These are phyloP conservation scores for Aspergillus haitiensis DNA, from an alignment of 495 filamentous ascomycete species.

Conservation along the genomic window DNA sequence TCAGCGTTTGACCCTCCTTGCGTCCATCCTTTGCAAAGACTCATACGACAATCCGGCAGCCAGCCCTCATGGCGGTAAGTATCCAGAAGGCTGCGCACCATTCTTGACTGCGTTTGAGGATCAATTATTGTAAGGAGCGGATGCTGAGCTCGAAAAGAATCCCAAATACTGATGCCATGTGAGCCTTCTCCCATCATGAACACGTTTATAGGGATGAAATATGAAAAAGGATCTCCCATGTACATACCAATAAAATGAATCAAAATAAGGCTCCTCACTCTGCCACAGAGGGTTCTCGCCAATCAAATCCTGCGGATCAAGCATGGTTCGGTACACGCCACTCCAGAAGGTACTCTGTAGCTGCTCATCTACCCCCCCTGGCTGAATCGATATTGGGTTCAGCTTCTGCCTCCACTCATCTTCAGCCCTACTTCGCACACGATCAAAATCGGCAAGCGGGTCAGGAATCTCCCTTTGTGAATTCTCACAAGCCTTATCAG, in stretches of 20 bases:
- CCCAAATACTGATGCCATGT: constrained; percentile 47
- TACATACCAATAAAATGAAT: constrained; percentile 54
- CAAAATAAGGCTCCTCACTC: constrained; percentile 63
- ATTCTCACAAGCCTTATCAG: constrained; percentile 61
- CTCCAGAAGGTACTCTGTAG: constrained; percentile 60
- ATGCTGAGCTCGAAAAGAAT: constrained; percentile 64
- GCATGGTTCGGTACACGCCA: constrained; percentile 55
- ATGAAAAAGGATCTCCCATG: neutral
- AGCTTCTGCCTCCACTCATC: constrained; percentile 51
- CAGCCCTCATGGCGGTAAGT: constrained; percentile 68
- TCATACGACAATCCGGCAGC: constrained; percentile 64
- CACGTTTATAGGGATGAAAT: neutral
- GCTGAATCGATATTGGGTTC: constrained; percentile 47
- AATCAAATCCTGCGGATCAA: constrained; percentile 71
- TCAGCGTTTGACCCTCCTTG: constrained; percentile 77
- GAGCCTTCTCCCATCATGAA: neutral
- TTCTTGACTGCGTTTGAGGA: constrained; percentile 59
- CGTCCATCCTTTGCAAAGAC: constrained; percentile 66
- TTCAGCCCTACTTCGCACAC: constrained; percentile 44
- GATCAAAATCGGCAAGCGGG: constrained; percentile 35
- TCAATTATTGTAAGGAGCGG: constrained; percentile 66
- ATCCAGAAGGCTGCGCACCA: constrained; percentile 68
- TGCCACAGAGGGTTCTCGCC: constrained; percentile 71
- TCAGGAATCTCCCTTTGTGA: constrained; percentile 60
- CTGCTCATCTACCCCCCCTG: constrained; percentile 53